A percentile compares a stretch with the other conserved stretches of the same genome.
Conservation (phyloP, 805 yeast species). For the Teunomyces tritomae region DNA sequence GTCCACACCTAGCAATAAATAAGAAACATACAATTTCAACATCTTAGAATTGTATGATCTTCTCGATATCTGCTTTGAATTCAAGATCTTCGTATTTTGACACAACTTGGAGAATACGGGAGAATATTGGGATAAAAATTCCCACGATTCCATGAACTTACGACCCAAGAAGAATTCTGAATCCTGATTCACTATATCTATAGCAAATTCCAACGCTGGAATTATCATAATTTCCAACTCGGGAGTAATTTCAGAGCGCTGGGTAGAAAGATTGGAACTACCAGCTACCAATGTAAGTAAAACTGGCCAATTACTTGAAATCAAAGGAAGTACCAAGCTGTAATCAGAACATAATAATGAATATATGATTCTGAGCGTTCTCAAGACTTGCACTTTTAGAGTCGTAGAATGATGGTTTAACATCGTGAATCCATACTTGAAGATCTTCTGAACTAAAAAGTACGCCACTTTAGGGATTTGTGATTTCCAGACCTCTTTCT, state of each 20-base stretch:
- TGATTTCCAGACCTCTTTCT: constrained; percentile 53
- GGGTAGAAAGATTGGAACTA: background rate
- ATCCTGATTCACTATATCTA: constrained; percentile 28
- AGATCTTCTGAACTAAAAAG: constrained; percentile 54
- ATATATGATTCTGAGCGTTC: constrained; percentile 35
- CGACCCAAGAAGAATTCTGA: constrained; percentile 45
- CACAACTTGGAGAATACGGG: background rate
- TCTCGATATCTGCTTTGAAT: constrained; percentile 3
- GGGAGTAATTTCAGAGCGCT: background rate
- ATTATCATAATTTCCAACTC: constrained; percentile 19
- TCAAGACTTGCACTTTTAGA: constrained; percentile 56
- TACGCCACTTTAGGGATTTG: constrained; percentile 64
- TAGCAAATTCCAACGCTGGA: constrained; percentile 29
- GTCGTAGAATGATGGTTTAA: constrained; percentile 64
- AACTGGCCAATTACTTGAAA: constrained; percentile 34
- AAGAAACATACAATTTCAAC: constrained; percentile 22
- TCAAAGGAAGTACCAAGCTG: constrained; percentile 27
- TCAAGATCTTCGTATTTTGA: background rate
- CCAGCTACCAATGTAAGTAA: constrained; percentile 22
- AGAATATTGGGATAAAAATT: constrained; percentile 8
- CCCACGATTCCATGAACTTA: constrained; percentile 50
- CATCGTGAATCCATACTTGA: constrained; percentile 65
- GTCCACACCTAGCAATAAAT: constrained; percentile 34
- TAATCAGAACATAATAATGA: constrained; percentile 33
- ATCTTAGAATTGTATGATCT: constrained; percentile 21